Conservation (phyloP, 2,329 filamentous ascomycete genomes). For the Beauveria sp. region DNA sequence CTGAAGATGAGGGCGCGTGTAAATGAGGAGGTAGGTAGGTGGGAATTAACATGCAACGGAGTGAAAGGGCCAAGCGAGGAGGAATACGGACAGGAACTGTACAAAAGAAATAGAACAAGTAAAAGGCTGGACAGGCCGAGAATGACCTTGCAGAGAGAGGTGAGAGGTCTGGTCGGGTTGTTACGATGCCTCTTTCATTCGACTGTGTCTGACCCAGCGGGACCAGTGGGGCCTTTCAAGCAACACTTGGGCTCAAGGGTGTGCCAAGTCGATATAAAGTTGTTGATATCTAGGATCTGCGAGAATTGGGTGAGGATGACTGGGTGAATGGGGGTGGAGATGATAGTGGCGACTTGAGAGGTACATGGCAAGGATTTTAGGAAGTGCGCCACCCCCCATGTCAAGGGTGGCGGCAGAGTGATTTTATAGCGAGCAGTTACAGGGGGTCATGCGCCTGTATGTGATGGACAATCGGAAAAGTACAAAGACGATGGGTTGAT, state of each 20-base stretch:
- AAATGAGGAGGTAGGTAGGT: background rate
- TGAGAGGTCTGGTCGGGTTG: constrained; percentile 8
- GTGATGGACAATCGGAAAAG: background rate
- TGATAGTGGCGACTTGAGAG: constrained; percentile 20
- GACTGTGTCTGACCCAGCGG: constrained; percentile 32
- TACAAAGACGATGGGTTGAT: background rate
- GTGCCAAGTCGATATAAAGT: constrained; percentile 27
- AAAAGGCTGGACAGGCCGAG: background rate
- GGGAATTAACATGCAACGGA: background rate
- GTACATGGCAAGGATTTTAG: constrained; percentile 18
- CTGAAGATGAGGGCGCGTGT: background rate
- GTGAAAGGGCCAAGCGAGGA: background rate
- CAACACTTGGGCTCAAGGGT: constrained; percentile 26
- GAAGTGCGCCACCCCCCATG: constrained; percentile 29
- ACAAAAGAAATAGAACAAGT: background rate
- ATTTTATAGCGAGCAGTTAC: background rate
- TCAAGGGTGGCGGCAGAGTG: constrained; percentile 19
- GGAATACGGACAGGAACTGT: background rate
- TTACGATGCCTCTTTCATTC: constrained; percentile 30
- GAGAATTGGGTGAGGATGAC: background rate
- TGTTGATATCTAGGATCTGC: constrained; percentile 11
- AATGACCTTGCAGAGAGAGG: background rate
- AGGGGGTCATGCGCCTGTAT: constrained; percentile 1
- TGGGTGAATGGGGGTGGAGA: background rate
- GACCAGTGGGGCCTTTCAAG: constrained; percentile 28